These are phyloP conservation scores for Yarrowia porcina DNA, from an alignment of 805 yeast species.

Conservation along the genomic window DNA sequence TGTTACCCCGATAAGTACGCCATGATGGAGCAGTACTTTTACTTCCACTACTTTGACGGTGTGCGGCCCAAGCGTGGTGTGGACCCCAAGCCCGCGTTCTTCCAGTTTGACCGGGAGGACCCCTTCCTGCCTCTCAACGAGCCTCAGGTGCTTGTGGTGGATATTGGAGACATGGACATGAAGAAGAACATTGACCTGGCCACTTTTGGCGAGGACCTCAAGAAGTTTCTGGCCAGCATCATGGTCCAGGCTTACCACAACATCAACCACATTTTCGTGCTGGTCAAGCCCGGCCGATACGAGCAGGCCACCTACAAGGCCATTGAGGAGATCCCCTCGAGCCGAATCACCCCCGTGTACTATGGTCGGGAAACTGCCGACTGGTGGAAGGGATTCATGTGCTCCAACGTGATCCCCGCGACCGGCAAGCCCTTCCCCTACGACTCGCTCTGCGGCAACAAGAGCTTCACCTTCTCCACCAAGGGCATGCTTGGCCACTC, in stretches of 20 bases:
- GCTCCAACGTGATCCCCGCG: constrained; percentile 22
- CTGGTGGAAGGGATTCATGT: constrained; percentile 27
- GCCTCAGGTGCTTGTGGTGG: constrained; percentile 26
- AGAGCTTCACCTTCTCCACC: constrained; percentile 21
- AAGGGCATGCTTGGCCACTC: constrained; percentile 18
- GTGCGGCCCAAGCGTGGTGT: constrained; percentile 11
- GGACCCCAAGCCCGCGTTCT: constrained; percentile 21
- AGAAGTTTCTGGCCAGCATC: constrained; percentile 15
- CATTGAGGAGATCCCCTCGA: constrained; percentile 22
- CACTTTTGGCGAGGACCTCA: not conserved
- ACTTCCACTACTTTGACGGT: constrained; percentile 25
- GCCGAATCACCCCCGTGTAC: constrained; percentile 22
- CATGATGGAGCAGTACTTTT: constrained; percentile 22
- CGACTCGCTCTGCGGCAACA: constrained; percentile 17
- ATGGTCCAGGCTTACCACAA: constrained; percentile 7
- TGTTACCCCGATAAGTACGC: constrained; percentile 17
- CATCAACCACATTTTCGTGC: constrained; percentile 20
- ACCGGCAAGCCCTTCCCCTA: constrained; percentile 25
- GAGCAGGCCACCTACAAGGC: constrained; percentile 22
- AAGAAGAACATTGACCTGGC: not conserved
- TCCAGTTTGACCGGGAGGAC: constrained; percentile 5
- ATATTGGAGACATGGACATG: constrained; percentile 25
- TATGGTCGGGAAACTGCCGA: not conserved
- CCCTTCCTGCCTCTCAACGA: not conserved
- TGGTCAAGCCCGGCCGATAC: constrained; percentile 21